Evolutionary conservation across 2,329 filamentous ascomycete genomes (phyloP).

Genomic region (Karstenula rhodostoma): DNA sequence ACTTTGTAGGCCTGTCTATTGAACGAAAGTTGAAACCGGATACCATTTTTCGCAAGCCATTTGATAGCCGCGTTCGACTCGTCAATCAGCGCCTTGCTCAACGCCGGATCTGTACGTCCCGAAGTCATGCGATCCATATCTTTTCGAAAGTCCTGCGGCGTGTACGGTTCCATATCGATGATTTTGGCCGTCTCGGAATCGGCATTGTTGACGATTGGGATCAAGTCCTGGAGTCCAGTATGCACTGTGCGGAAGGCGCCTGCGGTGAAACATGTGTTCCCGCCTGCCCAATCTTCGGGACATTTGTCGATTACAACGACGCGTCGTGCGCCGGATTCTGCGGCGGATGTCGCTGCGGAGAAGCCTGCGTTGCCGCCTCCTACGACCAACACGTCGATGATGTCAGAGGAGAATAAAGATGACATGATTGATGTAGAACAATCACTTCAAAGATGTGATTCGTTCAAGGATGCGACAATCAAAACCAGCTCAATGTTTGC

Average conservation of each 20-base stretch:
- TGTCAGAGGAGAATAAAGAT: not conserved
- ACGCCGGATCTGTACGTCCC: constrained; percentile 60
- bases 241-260: constrained; percentile 69
- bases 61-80: constrained; percentile 61
- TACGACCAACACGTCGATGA: constrained; percentile 60
- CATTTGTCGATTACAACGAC: constrained; percentile 69
- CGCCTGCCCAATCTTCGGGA: constrained; percentile 66
- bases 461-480: not conserved
- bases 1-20: constrained; percentile 72
- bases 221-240: constrained; percentile 62
- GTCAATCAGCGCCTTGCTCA: constrained; percentile 60
- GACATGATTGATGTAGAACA: not conserved
- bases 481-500: not conserved
- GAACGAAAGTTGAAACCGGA: constrained; percentile 68
- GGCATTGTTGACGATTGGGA: constrained; percentile 70
- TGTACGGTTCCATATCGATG: constrained; percentile 69
- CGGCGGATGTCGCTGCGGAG: constrained; percentile 65
- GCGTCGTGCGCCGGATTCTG: constrained; percentile 53
- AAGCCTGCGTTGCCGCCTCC: constrained; percentile 73
- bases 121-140: constrained; percentile 67
- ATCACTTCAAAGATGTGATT: not conserved
- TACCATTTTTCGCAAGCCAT: constrained; percentile 64
- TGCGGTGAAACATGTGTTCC: constrained; percentile 72
- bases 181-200: constrained; percentile 51
- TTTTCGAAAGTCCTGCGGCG: constrained; percentile 59